Evolutionary conservation across 345 rosid species (phyloP).

Genomic region (Sonneratia alba): DNA sequence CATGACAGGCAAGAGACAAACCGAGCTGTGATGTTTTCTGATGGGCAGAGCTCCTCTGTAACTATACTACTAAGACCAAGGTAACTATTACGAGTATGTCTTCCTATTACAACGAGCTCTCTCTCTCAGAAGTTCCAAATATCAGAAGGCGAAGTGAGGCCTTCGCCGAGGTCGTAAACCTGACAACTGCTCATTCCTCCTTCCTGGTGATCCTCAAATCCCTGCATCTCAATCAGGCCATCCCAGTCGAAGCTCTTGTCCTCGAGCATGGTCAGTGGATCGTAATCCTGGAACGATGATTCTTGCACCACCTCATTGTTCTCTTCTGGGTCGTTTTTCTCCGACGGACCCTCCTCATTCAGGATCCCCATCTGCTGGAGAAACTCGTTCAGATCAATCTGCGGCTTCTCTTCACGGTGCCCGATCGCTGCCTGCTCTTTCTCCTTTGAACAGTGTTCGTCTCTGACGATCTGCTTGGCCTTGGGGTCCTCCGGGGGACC

Average conservation of each 20-base stretch:
- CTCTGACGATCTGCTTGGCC: constrained; percentile 10
- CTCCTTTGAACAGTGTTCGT: constrained; percentile 17
- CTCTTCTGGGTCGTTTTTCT: not conserved
- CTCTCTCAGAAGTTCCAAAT: constrained; percentile 54
- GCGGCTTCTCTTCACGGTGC: constrained; percentile 45
- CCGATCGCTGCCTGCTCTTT: constrained; percentile 16
- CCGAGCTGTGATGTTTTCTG: not conserved
- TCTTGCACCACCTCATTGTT: constrained; percentile 14
- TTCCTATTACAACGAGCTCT: not conserved
- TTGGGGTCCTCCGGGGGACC: constrained; percentile 23
- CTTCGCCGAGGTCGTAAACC: constrained; percentile 46
- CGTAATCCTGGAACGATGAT: constrained; percentile 25
- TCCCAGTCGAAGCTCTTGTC: constrained; percentile 68
- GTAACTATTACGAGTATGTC: not conserved
- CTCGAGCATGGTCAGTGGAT: constrained; percentile 25
- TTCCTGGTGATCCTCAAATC: constrained; percentile 24
- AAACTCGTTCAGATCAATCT: constrained; percentile 87
- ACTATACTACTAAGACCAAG: not conserved
- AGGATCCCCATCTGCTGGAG: constrained; percentile 81
- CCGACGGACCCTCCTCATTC: constrained; percentile 28
- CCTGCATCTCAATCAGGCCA: constrained; percentile 49
- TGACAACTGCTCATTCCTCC: constrained; percentile 31
- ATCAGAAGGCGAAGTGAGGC: constrained; percentile 39
- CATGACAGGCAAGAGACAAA: not conserved
- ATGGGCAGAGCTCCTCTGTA: not conserved